Evolutionary conservation across 2,329 filamentous ascomycete genomes (phyloP), one percentile per base, ranked within the genome.

Genomic region (Biscogniauxia mediterranea): DNA sequence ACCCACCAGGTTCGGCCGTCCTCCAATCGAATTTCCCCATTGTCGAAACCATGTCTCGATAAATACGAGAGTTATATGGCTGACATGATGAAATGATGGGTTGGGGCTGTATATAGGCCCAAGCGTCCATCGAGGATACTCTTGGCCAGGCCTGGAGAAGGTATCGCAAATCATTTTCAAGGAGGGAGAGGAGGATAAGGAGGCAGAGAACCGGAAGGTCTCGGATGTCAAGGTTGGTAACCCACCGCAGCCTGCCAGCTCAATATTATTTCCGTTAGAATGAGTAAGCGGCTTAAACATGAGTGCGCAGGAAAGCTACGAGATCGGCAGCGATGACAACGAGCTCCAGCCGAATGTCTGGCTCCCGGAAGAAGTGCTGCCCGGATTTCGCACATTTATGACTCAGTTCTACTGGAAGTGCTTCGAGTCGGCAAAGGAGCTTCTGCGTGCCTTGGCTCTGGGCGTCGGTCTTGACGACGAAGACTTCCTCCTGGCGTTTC

Each of bases 71-170:
- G 54, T n/a, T 51, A 11, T 51, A 13, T 26, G 15, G 19, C 26
- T 52, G 23, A 25, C 50, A 9, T 42, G 42, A 15, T 20, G 7
- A 42, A 52, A 15, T 60, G 23, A 53, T 57, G 57, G 25, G 54
- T 38, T 51, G n/a, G 32, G 2, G 9, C 32, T 57, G 38, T 49
- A 20, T 56, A 5, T 15, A 69, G 81, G 81, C 8, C 79, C 78
- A 61, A 74, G 72, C 9, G 76, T 83, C 2, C 81, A 85, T 68
- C 77, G 83, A 54, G 83, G 83, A n/a, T 85, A 85, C 66, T 84
- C 81, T 1, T 81, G 80, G 76, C 81, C 81, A 0, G 82, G 82
- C 0, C 65, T 82, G 55, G 83, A 85, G 70, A 84, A 84, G 65
- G 81, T 83, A 4, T 80, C 80, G 11, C 79, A 81, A 64, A 76